Base-by-base conservation (phyloP, 148 eudicot genomes). In the Diospyros kaki region DNA sequence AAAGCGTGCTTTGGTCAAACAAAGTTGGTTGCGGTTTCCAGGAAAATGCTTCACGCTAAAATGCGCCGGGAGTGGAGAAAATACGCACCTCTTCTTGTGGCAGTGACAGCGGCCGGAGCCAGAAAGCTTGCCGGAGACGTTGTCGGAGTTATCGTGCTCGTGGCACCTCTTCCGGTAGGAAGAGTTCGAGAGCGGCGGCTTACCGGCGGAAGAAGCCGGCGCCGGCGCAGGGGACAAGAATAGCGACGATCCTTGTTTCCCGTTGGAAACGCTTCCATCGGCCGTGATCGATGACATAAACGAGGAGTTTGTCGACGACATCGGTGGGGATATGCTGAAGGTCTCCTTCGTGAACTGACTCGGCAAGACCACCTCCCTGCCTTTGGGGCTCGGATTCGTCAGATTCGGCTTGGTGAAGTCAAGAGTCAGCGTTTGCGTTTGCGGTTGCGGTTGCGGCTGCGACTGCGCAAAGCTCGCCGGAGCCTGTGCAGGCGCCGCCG, bases 181-280 rank as follows among this genome's bases (percentile, higher is more conserved):
- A 39, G 79, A 77, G 14, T 71, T 41, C 15, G 84, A 76, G 6
- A 85, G 83, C 5, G 89, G 94, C 41, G 88, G 88, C 51, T 86
- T 86, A 1, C 78, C 81, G 0, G 67, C 67, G 71, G 84, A 75
- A 73, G 77, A 64, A 52, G 78, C 42, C 51, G 82, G 77, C 4
- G 77, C 52, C 58, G 75, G 66, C 46, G 73, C 28, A 28, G 28
- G 10, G 9, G 72, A 55, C 14, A 73, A 39, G 64, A 77, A 44
- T 9, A 70, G 64, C 11, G 72, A 38, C n/a, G 78, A 58, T 2
- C 82, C 86, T 13, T 59, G 68, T 54, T 86, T 87, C 0, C 89
- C 93, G 66, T 89, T 82, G 0, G 93, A 89, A 4, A 87, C 89
- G 70, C 83, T 91, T 1, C 84, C 88, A 51, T 87, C 96, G 1